Evolutionary conservation across 306 rosid genomes (phyloP).

Genomic region (Argentina anserina): DNA sequence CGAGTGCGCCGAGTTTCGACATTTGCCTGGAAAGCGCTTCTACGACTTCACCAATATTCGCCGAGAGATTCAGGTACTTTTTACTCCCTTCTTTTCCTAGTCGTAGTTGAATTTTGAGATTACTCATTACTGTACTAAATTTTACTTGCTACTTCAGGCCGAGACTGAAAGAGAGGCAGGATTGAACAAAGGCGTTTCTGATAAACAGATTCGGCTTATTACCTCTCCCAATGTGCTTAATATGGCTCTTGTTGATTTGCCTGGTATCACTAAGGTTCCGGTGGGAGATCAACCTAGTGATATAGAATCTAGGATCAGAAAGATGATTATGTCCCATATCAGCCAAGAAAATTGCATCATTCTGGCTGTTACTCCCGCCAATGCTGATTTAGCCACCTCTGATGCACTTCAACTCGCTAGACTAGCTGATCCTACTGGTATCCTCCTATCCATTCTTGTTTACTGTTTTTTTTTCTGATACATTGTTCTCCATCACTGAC

Average conservation of each 20-base stretch:
- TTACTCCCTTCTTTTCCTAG: no score
- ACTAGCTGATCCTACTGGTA: conserved; percentile 41
- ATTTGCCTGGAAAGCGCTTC: conserved; percentile 37
- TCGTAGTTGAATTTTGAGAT: no score
- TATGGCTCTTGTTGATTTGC: conserved; percentile 44
- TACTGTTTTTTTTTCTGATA: no score
- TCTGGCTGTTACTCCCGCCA: conserved; percentile 42
- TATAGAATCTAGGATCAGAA: conserved; percentile 35
- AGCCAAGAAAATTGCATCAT: conserved; percentile 29
- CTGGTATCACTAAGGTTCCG: conserved; percentile 40
- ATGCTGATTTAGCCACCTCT: conserved; percentile 41
- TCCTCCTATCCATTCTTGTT: not conserved
- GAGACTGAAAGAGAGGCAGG: conserved; percentile 41
- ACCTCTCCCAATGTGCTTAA: conserved; percentile 36
- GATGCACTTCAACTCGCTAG: conserved; percentile 42
- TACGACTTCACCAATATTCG: conserved; percentile 32
- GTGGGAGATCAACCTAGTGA: conserved; percentile 47
- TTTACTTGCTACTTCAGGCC: conserved; percentile 16
- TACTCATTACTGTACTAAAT: no score
- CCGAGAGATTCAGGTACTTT: conserved; percentile 33
- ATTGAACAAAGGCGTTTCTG: conserved; percentile 34
- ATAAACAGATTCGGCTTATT: conserved; percentile 36
- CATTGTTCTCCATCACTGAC: not conserved
- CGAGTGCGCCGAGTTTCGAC: conserved; percentile 39
- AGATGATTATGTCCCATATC: conserved; percentile 35